Evolutionary conservation across 176 grass and related monocot species (phyloP).

Genomic region (Oryza officinalis): DNA sequence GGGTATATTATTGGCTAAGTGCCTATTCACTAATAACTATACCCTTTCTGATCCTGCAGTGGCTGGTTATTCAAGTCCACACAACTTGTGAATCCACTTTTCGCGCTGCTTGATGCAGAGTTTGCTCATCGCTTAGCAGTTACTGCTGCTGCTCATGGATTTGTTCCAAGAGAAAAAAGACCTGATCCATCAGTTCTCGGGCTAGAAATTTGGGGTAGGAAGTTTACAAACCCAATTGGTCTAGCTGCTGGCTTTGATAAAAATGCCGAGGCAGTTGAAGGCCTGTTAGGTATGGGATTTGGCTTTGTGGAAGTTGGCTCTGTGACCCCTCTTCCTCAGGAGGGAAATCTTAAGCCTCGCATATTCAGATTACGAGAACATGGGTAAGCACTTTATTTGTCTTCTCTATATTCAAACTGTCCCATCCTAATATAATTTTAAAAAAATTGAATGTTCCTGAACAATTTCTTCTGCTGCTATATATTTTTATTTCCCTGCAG

Average conservation of each 20-base stretch:
- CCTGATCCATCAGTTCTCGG: conserved; percentile 76
- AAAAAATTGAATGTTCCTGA: conserved; percentile 13
- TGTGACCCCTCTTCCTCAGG: conserved; percentile 90
- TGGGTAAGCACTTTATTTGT: conserved; percentile 54
- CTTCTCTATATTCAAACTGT: neutral
- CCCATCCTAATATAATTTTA: neutral
- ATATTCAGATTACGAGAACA: conserved; percentile 82
- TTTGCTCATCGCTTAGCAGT: conserved; percentile 82
- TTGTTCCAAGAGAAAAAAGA: conserved; percentile 93
- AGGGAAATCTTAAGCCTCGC: conserved; percentile 94
- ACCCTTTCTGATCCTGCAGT: conserved; percentile 47
- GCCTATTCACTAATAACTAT: conserved; percentile 18
- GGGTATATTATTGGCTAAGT: conserved; percentile 2
- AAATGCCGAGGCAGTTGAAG: conserved; percentile 93
- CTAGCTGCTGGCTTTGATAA: conserved; percentile 99
- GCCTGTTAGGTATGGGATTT: conserved; percentile 84
- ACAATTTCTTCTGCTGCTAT: conserved; percentile 11
- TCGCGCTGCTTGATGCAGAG: conserved; percentile 86
- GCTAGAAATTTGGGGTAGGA: conserved; percentile 83
- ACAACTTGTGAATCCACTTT: conserved; percentile 79
- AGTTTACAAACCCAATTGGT: conserved; percentile 88
- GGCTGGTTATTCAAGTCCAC: conserved; percentile 90
- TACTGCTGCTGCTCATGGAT: conserved; percentile 73
- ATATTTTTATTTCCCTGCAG: conserved; percentile 45
- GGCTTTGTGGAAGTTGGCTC: conserved; percentile 99